Percentiles rank a stretch among this genome's conserved stretches.
phyloP scores from a whole-genome alignment of 768 basidiomycete genomes.

The Lyophyllum atratum region DNA sequence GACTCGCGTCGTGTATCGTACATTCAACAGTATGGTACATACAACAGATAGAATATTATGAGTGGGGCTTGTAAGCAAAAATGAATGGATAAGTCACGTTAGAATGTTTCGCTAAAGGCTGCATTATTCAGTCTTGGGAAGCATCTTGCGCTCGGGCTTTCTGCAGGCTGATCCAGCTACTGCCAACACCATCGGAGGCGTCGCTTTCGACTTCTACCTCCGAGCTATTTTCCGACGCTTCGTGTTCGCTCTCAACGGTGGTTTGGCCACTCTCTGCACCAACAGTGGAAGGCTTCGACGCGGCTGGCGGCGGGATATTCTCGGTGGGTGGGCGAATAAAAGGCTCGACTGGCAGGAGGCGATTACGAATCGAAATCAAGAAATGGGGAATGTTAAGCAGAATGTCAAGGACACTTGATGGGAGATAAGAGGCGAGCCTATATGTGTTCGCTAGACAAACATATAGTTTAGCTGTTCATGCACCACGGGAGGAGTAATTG shows the following conservation, averaged over 20 bases:
- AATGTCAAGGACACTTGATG: conserved; percentile 60
- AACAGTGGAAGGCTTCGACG: conserved; percentile 25
- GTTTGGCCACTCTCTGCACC: conserved; percentile 9
- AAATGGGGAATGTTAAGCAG: conserved; percentile 68
- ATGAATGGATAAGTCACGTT: too few species aligned
- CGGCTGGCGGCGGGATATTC: conserved; percentile 29
- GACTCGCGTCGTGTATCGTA: conserved; percentile 12
- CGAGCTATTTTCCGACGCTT: conserved; percentile 48
- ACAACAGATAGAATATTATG: not conserved
- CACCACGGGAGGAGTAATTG: not conserved
- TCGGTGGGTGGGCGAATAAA: conserved; percentile 25
- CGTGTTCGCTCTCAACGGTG: conserved; percentile 3
- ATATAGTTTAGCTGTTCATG: conserved; percentile 4
- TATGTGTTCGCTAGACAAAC: conserved; percentile 64
- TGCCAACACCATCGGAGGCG: conserved; percentile 50
- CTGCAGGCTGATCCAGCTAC: conserved; percentile 74
- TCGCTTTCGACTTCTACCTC: conserved; percentile 74
- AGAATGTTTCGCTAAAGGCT: not conserved
- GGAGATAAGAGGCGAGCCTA: conserved; percentile 68
- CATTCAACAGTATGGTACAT: conserved; percentile 5
- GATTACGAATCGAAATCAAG: conserved; percentile 62
- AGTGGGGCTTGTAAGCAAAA: conserved; percentile 2
- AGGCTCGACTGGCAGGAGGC: conserved; percentile 55
- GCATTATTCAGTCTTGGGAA: not conserved
- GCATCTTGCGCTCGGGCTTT: not conserved